Conservation (phyloP, 1,284 basidiomycete species). For the Inonotus hispidus region DNA sequence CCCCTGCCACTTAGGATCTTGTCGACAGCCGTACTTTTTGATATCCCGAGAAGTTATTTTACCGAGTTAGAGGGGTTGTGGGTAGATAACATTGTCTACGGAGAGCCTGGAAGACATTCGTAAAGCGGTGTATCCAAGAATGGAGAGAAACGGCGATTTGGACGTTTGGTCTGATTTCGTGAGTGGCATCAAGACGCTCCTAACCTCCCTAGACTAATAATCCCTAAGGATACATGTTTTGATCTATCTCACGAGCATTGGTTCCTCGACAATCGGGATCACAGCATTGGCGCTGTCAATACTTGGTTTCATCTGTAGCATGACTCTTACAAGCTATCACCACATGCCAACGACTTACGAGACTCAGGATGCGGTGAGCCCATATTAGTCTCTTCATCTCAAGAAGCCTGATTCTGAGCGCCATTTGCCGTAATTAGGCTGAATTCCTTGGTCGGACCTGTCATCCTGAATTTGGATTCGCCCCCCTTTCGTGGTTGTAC, state of each 20-base stretch:
- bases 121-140: slow-evolving; percentile 26
- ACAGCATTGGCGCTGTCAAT: slow-evolving; percentile 13
- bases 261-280: slow-evolving; percentile 1
- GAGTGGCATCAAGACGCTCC: neutral
- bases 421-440: neutral
- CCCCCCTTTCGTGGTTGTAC: slow-evolving; percentile 13
- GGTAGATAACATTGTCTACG: slow-evolving; percentile 30
- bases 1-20: slow-evolving; percentile 6
- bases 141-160: slow-evolving; percentile 24
- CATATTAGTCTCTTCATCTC: neutral
- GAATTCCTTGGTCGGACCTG: neutral
- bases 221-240: slow-evolving; percentile 10
- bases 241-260: slow-evolving; percentile 4
- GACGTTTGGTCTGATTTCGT: slow-evolving; percentile 4
- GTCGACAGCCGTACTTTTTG: slow-evolving; percentile 24
- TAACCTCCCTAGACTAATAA: neutral
- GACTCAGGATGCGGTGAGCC: slow-evolving; percentile 11
- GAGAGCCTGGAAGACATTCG: slow-evolving; percentile 30
- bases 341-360: slow-evolving; percentile 5
- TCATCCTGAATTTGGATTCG: slow-evolving; percentile 11
- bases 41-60: slow-evolving; percentile 26
- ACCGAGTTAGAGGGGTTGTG: slow-evolving; percentile 27
- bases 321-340: slow-evolving; percentile 7
- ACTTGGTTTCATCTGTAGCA: slow-evolving; percentile 7
- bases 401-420: neutral